Evolutionary conservation across 2,329 filamentous ascomycete genomes (phyloP), one percentile per base, ranked within the genome.

Genomic region (Colletotrichum lini): DNA sequence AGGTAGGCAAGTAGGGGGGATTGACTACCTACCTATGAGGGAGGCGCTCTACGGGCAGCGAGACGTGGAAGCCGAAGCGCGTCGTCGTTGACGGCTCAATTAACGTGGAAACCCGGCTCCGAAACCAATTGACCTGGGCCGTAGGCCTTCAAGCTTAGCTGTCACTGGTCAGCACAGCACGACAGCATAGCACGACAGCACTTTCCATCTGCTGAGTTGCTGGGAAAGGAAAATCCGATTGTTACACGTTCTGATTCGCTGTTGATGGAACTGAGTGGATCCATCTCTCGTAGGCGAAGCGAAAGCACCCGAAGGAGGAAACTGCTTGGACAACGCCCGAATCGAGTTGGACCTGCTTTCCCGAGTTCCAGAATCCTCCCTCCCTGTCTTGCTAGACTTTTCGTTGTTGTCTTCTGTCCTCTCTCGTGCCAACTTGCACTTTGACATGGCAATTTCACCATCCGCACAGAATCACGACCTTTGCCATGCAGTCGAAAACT

Each of bases 1-100:
- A 38, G 35, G 35, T 35, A 35, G 7, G 30, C 30, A 35, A 35
- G 30, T 35, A 35, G 30, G 30, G 30, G 30, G 30, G 30, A 35
- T 35, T 35, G 30, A 30, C 38, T 42, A 42, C 13, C 3, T 42
- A 23, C 13, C 3, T 42, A 23, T 13, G 35, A 13, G 35, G 21
- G 60, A 53, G 23, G 65, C 52, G 65, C 65, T 58, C 15, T 26
- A 10, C 61, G 26, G 23, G 57, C 57, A 57, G 58, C 58, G 57
- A 54, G 61, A 69, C 54, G 57, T 62, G 57, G 38, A 45, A 64
- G 52, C 45, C 16, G 65, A 69, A 59, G 65, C 69, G 69, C 69
- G 69, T 72, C 65, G 65, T 63, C 21, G 59, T 40, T 57, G 50
- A 58, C 38, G 57, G 38, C 52, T 53, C 30, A n/a, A 49, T 23